Evolutionary conservation across 148 eudicot genomes (phyloP), one percentile per base, ranked within the genome.

Genomic region (Polygonum aviculare): DNA sequence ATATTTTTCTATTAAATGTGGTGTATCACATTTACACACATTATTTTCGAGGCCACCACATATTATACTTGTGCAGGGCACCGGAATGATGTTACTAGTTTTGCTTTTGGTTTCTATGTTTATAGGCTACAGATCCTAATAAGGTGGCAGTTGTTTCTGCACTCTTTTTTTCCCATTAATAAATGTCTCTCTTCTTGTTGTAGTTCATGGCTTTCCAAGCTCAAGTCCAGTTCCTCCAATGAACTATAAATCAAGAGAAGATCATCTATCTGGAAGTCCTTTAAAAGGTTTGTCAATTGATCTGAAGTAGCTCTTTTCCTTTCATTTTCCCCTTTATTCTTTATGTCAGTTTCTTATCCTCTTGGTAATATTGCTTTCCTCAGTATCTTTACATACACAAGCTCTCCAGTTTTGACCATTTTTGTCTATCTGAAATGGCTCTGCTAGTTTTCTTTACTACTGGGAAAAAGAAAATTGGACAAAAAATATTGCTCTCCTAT

Each of bases 221-320:
- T 87, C 98, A 75, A 94, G 92, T 55, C 96, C 97, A 14, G 84
- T 90, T 69, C 88, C 90, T 75, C 88, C 94, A 63, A 82, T 85
- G 60, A 88, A 89, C 85, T 94, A 87, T 83, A 90, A 87, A 89
- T 69, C 89, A 77, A 85, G 93, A 81, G 97, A 94, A 71, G 97
- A 94, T 62, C 93, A 84, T 81, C 73, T 90, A 50, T 89, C 97
- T 79, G 98, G 96, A 83, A 90, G 95, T 82, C 84, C 98, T n/a
- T 78, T 90, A 14, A 92, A 92, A 94, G 97, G 98, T 94, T 73
- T 50, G 80, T 51, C 73, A 41, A 19, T 70, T 70, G 19, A 41
- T 60, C 69, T 60, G 15, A 60, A 60, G 14, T 26, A 11, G 35
- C 12, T 54, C 2, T 54, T 60, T 60, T 12, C 69, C 69, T 60